These are phyloP conservation scores for Striga asiatica DNA, from an alignment of 257 asterid species.

Conservation along the genomic window DNA sequence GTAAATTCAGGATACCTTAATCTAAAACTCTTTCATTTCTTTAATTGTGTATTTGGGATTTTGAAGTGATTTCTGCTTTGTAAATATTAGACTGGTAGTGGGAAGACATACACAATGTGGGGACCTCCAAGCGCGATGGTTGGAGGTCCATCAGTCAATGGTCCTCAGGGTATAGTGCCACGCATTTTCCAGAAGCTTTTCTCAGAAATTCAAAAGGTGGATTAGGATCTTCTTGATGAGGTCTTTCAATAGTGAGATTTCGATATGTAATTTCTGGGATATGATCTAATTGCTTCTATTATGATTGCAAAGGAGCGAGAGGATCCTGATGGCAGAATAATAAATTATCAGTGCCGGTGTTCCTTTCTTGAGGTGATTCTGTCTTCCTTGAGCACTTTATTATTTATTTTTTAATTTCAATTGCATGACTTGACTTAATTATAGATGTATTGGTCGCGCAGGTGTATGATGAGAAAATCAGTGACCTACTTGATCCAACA, in stretches of 20 bases:
- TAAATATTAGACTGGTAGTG: conserved; percentile 77
- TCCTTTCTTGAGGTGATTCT: conserved; percentile 82
- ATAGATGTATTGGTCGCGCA: conserved; percentile 18
- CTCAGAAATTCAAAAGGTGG: conserved; percentile 71
- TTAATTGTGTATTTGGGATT: neutral
- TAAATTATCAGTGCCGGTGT: conserved; percentile 88
- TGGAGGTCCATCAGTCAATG: conserved; percentile 48
- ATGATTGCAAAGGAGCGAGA: conserved; percentile 50
- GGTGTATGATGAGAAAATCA: conserved; percentile 81
- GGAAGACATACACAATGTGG: conserved; percentile 94
- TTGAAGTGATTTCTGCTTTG: conserved; percentile 9
- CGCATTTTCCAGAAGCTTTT: conserved; percentile 76
- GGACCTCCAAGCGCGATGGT: conserved; percentile 94
- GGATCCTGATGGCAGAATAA: conserved; percentile 50
- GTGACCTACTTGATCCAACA: conserved; percentile 88
- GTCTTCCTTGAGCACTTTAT: neutral
- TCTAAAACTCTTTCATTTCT: neutral
- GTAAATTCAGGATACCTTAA: conserved; percentile 20
- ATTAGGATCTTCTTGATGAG: neutral
- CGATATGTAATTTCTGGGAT: neutral
- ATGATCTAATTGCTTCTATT: conserved; percentile 8
- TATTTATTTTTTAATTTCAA: too few species aligned
- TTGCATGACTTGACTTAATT: neutral
- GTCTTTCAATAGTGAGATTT: neutral
- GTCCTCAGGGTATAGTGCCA: conserved; percentile 78